Percentiles rank a stretch among this genome's conserved stretches.
These are phyloP conservation scores for Cytospora schulzeri DNA, from an alignment of 2,329 filamentous ascomycete species.

Conservation along the genomic window DNA sequence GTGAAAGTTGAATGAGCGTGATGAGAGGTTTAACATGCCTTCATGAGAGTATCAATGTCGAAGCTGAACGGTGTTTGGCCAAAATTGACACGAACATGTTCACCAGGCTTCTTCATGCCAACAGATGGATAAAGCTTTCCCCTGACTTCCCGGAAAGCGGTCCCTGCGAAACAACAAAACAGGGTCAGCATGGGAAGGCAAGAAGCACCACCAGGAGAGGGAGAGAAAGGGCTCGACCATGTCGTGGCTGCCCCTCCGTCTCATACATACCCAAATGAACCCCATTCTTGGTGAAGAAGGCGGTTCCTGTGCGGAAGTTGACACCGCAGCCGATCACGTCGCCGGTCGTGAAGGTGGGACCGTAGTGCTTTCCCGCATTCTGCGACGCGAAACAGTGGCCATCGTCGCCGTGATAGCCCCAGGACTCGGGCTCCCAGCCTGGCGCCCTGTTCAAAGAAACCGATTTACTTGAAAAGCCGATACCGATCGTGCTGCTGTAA, in stretches of 20 bases:
- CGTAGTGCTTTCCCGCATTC: conserved; percentile 59
- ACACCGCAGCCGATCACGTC: conserved; percentile 68
- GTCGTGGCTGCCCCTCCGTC: conserved; percentile 20
- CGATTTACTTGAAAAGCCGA: conserved; percentile 61
- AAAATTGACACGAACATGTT: conserved; percentile 66
- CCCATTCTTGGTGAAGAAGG: conserved; percentile 72
- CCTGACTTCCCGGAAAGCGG: conserved; percentile 68
- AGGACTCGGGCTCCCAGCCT: conserved; percentile 69
- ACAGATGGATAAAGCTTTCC: conserved; percentile 67
- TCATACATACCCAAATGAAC: conserved; percentile 51
- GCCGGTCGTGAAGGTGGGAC: conserved; percentile 54
- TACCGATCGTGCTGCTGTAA: conserved; percentile 59
- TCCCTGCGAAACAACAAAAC: conserved; percentile 52
- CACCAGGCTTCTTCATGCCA: conserved; percentile 66
- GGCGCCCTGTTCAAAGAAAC: conserved; percentile 59
- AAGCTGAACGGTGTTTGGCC: conserved; percentile 79
- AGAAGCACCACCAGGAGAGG: background rate
- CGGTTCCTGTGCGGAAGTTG: conserved; percentile 64
- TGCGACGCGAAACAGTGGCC: conserved; percentile 62
- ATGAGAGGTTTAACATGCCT: conserved; percentile 52
- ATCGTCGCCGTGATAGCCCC: conserved; percentile 71
- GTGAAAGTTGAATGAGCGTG: conserved; percentile 6
- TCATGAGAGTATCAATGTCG: conserved; percentile 86
- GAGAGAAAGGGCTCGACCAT: background rate
- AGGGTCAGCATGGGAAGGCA: conserved; percentile 32